These are phyloP conservation scores for Talaromyces sp. DNA, from an alignment of 2,329 filamentous ascomycete genomes.

Conservation along the genomic window DNA sequence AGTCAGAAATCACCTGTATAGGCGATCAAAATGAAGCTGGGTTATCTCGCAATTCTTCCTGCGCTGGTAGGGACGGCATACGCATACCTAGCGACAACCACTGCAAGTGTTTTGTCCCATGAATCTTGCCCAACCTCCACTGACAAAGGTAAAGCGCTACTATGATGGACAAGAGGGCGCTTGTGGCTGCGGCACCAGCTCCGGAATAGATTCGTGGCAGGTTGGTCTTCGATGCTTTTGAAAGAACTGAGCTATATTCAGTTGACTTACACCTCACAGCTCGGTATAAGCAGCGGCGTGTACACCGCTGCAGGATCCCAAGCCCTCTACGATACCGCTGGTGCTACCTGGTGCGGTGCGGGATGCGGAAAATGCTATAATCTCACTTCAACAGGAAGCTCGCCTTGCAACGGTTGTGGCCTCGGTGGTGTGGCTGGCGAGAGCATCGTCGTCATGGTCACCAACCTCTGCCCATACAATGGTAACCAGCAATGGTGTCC, in stretches of 20 bases:
- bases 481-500: conserved; percentile 38
- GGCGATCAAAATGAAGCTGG: conserved; percentile 8
- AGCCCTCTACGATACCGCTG: conserved; percentile 23
- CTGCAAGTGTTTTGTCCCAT: background rate
- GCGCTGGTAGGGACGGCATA: conserved; percentile 8
- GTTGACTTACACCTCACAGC: conserved; percentile 29
- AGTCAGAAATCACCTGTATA: background rate
- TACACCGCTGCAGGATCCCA: conserved; percentile 27
- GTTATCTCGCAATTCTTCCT: conserved; percentile 2
- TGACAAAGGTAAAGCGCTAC: conserved; percentile 20
- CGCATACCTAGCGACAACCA: conserved; percentile 15
- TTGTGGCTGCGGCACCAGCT: conserved; percentile 29
- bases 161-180: conserved; percentile 32
- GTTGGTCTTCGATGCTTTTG: conserved; percentile 16
- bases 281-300: conserved; percentile 12
- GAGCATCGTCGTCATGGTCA: conserved; percentile 30
- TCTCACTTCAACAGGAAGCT: conserved; percentile 24
- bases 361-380: conserved; percentile 28
- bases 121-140: background rate
- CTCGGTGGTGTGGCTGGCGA: conserved; percentile 22
- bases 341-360: conserved; percentile 25
- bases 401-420: conserved; percentile 23
- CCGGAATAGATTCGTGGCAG: conserved; percentile 29
- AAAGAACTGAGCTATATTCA: background rate
- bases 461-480: conserved; percentile 36